These are phyloP conservation scores for Meripilus lineatus DNA, from an alignment of 1,284 basidiomycete genomes.

Conservation along the genomic window DNA sequence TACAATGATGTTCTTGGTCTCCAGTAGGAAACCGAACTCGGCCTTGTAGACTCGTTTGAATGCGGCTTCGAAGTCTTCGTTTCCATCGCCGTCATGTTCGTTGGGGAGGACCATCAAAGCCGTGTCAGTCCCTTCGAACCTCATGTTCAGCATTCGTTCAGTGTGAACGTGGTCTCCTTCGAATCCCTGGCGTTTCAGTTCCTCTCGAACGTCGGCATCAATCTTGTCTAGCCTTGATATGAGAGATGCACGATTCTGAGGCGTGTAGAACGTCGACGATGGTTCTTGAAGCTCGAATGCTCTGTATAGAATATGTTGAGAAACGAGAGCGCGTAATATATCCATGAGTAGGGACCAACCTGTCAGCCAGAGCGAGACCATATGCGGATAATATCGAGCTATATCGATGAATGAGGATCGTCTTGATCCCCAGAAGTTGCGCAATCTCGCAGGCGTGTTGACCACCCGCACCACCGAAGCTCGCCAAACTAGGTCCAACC, in stretches of 20 bases:
- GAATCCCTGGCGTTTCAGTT: conserved; percentile 80
- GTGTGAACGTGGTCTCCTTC: conserved; percentile 60
- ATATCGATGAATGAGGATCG: conserved; percentile 82
- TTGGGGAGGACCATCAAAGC: conserved; percentile 80
- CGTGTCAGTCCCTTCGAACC: conserved; percentile 91
- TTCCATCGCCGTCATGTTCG: conserved; percentile 45
- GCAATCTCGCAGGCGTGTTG: conserved; percentile 92
- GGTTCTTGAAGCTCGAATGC: conserved; percentile 87
- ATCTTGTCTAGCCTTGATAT: conserved; percentile 64
- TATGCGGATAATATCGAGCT: conserved; percentile 89
- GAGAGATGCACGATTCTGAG: conserved; percentile 49
- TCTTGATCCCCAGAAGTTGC: conserved; percentile 74
- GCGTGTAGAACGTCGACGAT: conserved; percentile 68
- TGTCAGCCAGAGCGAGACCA: conserved; percentile 84
- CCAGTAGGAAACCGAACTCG: conserved; percentile 91
- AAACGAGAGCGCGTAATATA: background rate
- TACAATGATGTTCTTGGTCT: conserved; percentile 75
- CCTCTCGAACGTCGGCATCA: conserved; percentile 54
- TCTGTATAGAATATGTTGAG: conserved; percentile 33
- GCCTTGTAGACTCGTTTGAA: conserved; percentile 77
- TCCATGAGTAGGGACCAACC: conserved; percentile 38
- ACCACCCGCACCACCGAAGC: conserved; percentile 89
- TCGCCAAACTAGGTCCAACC: conserved; percentile 53
- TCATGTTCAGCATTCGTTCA: conserved; percentile 88
- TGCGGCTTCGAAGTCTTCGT: conserved; percentile 73